Evolutionary conservation across 345 rosid species (phyloP).

Genomic region (Pistacia vera): DNA sequence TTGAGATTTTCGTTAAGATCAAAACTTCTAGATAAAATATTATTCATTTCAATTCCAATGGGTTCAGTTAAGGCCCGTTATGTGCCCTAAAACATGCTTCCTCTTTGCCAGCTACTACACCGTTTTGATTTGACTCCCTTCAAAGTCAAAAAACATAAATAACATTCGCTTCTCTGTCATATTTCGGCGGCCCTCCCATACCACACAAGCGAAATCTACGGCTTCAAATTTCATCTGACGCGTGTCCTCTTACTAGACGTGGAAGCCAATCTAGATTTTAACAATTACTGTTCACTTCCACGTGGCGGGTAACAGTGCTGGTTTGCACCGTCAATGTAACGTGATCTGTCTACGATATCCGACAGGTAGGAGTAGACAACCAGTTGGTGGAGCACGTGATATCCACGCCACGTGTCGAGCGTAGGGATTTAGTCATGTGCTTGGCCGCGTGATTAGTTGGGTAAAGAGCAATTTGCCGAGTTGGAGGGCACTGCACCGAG

Average conservation of each 20-base stretch:
- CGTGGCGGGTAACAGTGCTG: constrained; percentile 14
- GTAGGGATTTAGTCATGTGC: constrained; percentile 18
- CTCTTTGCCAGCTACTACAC: constrained; percentile 18
- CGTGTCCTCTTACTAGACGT: constrained; percentile 11
- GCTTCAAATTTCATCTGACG: background rate
- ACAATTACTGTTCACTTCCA: background rate
- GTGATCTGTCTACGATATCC: constrained; percentile 10
- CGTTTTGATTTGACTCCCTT: constrained; percentile 21
- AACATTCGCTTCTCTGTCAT: background rate
- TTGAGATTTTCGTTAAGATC: no score
- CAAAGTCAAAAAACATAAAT: constrained; percentile 25
- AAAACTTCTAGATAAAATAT: background rate
- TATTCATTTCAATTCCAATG: background rate
- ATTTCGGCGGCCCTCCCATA: constrained; percentile 3
- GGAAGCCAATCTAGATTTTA: constrained; percentile 7
- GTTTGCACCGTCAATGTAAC: constrained; percentile 29
- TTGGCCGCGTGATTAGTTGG: constrained; percentile 24
- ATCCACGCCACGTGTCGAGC: background rate
- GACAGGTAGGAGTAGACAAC: constrained; percentile 19
- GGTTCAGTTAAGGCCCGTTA: background rate
- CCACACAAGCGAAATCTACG: background rate
- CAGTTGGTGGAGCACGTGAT: constrained; percentile 24
- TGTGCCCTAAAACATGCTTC: constrained; percentile 35
- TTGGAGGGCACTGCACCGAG: constrained; percentile 25
- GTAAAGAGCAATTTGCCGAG: constrained; percentile 21